A percentile compares a stretch with the other conserved stretches of the same genome.
Evolutionary conservation across 495 filamentous ascomycete species (phyloP).

Genomic region (Lichina pygmaea): DNA sequence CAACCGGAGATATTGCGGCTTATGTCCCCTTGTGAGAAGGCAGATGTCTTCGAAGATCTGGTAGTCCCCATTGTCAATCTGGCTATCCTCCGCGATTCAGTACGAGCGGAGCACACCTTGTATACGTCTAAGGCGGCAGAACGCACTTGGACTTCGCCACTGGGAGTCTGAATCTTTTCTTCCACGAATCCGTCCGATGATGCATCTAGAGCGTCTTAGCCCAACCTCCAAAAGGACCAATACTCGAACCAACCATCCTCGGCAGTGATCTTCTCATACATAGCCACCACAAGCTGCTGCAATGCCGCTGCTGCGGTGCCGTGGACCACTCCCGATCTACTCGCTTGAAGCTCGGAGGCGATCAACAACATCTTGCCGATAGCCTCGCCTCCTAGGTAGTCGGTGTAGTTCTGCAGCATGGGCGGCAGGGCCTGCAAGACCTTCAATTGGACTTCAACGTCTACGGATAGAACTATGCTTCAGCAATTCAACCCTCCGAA

Average conservation of each 20-base stretch:
- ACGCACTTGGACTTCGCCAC: constrained; percentile 34
- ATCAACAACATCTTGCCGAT: constrained; percentile 62
- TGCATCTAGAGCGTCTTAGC: constrained; percentile 10
- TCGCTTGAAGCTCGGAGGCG: constrained; percentile 68
- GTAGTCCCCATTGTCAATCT: neutral
- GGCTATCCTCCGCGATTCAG: constrained; percentile 5
- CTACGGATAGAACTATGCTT: constrained; percentile 13
- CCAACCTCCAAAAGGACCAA: neutral
- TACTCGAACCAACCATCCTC: constrained; percentile 38
- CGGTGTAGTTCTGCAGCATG: constrained; percentile 69
- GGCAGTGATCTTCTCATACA: constrained; percentile 67
- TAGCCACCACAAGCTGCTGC: constrained; percentile 74
- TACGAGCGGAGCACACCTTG: constrained; percentile 16
- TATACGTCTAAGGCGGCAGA: constrained; percentile 71
- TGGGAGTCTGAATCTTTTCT: constrained; percentile 33
- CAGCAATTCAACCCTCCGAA: neutral
- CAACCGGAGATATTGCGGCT: constrained; percentile 50
- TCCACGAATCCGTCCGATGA: constrained; percentile 22
- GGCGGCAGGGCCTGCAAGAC: constrained; percentile 86
- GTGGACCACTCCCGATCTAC: constrained; percentile 75
- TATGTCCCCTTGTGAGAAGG: constrained; percentile 58
- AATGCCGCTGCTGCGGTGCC: constrained; percentile 86
- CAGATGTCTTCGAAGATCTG: constrained; percentile 76
- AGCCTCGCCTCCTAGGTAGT: constrained; percentile 52
- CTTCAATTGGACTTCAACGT: constrained; percentile 82